A percentile compares a stretch with the other conserved stretches of the same genome.
phyloP scores from a whole-genome alignment of 2,329 filamentous ascomycete species.

The Stagonosporopsis vannaccii region DNA sequence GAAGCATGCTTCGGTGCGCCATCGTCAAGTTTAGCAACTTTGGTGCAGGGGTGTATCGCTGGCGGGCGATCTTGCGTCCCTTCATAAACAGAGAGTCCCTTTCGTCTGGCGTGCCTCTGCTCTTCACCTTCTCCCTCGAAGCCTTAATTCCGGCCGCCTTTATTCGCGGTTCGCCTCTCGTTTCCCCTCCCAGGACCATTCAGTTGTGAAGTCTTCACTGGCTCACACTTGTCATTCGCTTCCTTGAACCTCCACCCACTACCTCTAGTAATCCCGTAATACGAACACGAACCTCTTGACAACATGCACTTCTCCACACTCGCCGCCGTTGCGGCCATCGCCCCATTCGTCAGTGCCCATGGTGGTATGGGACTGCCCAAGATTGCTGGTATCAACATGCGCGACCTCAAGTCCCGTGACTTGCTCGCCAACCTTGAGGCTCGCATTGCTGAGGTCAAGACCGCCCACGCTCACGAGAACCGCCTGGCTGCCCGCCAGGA shows the following conservation, averaged over 20 bases:
- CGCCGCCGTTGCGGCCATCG: conserved; percentile 39
- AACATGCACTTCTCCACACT: conserved; percentile 46
- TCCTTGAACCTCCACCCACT: conserved; percentile 20
- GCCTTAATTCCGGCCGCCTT: conserved; percentile 24
- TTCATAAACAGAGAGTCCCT: conserved; percentile 29
- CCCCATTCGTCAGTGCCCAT: conserved; percentile 43
- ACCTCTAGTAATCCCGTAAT: conserved; percentile 36
- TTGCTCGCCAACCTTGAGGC: conserved; percentile 40
- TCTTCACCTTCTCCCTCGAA: conserved; percentile 27
- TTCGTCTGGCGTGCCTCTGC: conserved; percentile 13
- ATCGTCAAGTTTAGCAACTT: conserved; percentile 34
- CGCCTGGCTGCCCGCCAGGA: conserved; percentile 37
- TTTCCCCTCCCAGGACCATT: conserved; percentile 28
- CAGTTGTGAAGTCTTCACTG: conserved; percentile 37
- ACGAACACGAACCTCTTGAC: conserved; percentile 22
- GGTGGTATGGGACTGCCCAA: conserved; percentile 38
- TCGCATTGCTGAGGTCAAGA: conserved; percentile 33
- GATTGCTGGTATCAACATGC: conserved; percentile 46
- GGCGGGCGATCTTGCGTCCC: conserved; percentile 25
- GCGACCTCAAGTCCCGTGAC: conserved; percentile 44
- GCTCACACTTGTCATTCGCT: conserved; percentile 46
- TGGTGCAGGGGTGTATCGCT: conserved; percentile 22
- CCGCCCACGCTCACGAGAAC: conserved; percentile 28
- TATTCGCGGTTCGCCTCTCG: conserved; percentile 25
- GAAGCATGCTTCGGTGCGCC: conserved; percentile 23